Evolutionary conservation across 352 stramenopile genomes (phyloP).

Genomic region (Phytophthora cactorum): DNA sequence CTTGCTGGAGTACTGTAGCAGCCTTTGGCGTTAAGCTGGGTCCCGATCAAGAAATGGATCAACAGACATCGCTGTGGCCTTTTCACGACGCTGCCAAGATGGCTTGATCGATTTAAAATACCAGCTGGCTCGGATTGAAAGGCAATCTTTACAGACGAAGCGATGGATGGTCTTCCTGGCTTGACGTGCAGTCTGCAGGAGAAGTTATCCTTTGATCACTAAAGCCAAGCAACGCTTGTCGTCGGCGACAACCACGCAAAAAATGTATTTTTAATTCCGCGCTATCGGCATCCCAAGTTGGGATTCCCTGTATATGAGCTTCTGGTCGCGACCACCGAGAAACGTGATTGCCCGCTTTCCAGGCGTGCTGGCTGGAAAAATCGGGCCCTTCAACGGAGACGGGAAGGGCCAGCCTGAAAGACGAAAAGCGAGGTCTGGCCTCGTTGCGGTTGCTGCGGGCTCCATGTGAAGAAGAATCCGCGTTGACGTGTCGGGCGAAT

Average conservation of each 20-base stretch:
- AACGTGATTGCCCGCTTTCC: neutral
- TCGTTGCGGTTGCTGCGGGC: constrained; percentile 2
- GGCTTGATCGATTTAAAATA: constrained; percentile 19
- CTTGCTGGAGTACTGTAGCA: too few relatives aligned
- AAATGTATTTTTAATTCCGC: neutral
- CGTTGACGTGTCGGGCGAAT: constrained; percentile 3
- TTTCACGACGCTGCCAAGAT: constrained; percentile 16
- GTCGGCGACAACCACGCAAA: neutral
- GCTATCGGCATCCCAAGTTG: neutral
- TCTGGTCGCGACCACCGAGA: constrained; percentile 10
- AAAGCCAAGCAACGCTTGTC: neutral
- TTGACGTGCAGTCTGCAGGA: neutral
- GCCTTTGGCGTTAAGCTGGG: neutral
- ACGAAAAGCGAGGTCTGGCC: constrained; percentile 7
- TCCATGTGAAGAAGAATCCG: too few relatives aligned
- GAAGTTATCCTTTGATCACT: constrained; percentile 7
- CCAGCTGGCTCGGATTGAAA: constrained; percentile 12
- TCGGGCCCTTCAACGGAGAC: neutral
- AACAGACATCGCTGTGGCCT: neutral
- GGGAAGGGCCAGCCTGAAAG: neutral
- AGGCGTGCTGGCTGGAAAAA: neutral
- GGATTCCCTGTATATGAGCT: too few relatives aligned
- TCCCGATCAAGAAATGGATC: neutral
- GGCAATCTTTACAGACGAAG: neutral
- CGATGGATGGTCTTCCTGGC: neutral